Base-by-base conservation (phyloP, 768 basidiomycete species). In the Rhodocollybia butyracea region DNA sequence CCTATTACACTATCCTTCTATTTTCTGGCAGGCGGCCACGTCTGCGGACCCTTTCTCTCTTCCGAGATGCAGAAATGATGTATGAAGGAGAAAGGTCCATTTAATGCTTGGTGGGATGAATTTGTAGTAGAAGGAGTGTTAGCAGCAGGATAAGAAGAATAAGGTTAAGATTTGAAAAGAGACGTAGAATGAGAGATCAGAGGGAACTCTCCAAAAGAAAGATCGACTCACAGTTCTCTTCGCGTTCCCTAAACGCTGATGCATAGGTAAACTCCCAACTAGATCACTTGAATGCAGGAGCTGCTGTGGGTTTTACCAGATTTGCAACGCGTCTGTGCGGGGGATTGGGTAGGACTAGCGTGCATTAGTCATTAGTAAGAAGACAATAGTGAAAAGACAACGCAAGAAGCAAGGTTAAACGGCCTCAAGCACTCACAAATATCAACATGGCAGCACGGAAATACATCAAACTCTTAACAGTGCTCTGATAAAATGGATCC, bases 221-320 rank as follows among this genome's bases (percentile, higher is more conserved):
- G n/a, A n/a, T n/a, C n/a, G n/a, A n/a, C n/a, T n/a, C n/a, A n/a
- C n/a, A n/a, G n/a, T n/a, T n/a, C n/a, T n/a, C n/a, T n/a, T n/a
- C n/a, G n/a, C n/a, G n/a, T n/a, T n/a, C n/a, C n/a, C n/a, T n/a
- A n/a, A n/a, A n/a, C n/a, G n/a, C n/a, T n/a, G n/a, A n/a, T n/a
- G n/a, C n/a, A n/a, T n/a, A n/a, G n/a, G n/a, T n/a, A n/a, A n/a
- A n/a, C n/a, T n/a, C n/a, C n/a, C 67, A 4, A 82, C 76, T 17
- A 87, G 64, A 41, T 91, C 90, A 50, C 82, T 70, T 2, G 82
- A 73, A 34, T 91, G 84, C 51, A 94, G 70, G 2, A 94, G 76
- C 46, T 85, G 88, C 58, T 89, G 94, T 2, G 95, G 95, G 66
- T 98, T 98, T 67, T 98, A 94, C 97, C 97, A 99, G 62, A 99